Evolutionary conservation across 2,329 filamentous ascomycete species (phyloP).

Genomic region (Neodidymelliopsis sp.): DNA sequence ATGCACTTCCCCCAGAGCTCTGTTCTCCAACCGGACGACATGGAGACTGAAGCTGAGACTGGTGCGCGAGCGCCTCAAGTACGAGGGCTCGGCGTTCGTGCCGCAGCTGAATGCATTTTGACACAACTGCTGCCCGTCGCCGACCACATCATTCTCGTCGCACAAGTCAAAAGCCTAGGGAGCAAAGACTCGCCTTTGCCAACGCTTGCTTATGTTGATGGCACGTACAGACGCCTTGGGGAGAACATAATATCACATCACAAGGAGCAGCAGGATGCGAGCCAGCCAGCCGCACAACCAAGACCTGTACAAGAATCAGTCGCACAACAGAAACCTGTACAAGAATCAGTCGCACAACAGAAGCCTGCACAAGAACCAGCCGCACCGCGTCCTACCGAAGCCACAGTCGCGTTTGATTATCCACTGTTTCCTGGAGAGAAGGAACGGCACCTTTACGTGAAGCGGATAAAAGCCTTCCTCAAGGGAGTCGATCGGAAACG

Average conservation of each 20-base stretch:
- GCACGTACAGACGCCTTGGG: slow-evolving; percentile 28
- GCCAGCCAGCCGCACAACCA: neutral
- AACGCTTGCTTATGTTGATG: slow-evolving; percentile 39
- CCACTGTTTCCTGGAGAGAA: slow-evolving; percentile 29
- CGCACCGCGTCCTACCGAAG: neutral
- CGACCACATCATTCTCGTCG: slow-evolving; percentile 58
- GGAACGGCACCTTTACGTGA: slow-evolving; percentile 26
- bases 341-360: neutral
- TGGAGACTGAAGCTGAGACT: too few relatives aligned
- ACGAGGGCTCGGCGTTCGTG: slow-evolving; percentile 25
- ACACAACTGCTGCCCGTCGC: slow-evolving; percentile 50
- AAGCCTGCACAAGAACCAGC: neutral
- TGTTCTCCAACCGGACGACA: too few relatives aligned
- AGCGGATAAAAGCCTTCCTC: slow-evolving; percentile 26
- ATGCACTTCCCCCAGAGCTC: slow-evolving; percentile 21
- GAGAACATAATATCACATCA: slow-evolving; percentile 10
- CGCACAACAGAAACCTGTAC: too few relatives aligned
- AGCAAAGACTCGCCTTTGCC: neutral
- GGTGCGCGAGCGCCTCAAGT: slow-evolving; percentile 37
- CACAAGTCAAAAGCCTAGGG: slow-evolving; percentile 44
- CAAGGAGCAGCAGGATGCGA: neutral
- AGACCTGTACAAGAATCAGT: too few relatives aligned
- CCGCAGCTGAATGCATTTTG: slow-evolving; percentile 46
- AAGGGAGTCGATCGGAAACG: neutral
- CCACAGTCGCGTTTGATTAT: slow-evolving; percentile 23